Base-by-base conservation (phyloP, 495 filamentous ascomycete genomes). In the Neurospora tetrasperma region DNA sequence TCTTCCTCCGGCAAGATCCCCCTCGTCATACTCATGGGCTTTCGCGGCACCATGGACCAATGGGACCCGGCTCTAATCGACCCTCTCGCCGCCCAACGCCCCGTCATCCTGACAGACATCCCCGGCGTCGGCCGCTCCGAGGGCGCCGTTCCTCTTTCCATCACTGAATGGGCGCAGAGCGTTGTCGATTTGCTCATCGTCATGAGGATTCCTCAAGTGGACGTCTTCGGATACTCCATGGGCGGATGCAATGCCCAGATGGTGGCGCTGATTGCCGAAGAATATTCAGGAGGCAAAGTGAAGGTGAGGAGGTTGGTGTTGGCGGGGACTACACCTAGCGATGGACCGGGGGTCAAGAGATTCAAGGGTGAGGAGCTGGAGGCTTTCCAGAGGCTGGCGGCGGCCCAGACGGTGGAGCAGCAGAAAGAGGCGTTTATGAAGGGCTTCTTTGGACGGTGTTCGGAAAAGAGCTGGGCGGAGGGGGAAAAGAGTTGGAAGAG, bases 141-240 rank as follows among this genome's bases (percentile, higher is more conserved):
- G 23, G 79, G 79, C 18, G 31, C 69, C 39, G 69, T 80, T 39
- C 78, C 76, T 23, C 70, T 73, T 16, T 78, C 72, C 2, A 71
- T 68, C 40, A 20, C 70, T 39, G 78, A 69, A 4, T 80, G 79
- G 79, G 81, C 84, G 7, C 87, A 87, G 75, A 92, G 93, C 75
- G 80, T 93, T 27, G 81, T 87, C 39, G 88, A 86, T 5, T 87
- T 92, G 20, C 86, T 91, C 39, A 74, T 84, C 16, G 87, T 82
- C 1, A 71, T 94, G 75, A 83, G 83, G 2, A 85, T 88, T n/a
- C 88, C 88, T 76, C 88, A 87, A 69, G 83, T 93, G n/a, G 79
- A 80, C 72, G 73, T 80, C 23, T 68, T 80, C 5, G 79, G 79
- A 12, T 80, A 73, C 74, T 80, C 78, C 39, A 77, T 80, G 78